A percentile compares a stretch with the other conserved stretches of the same genome.
Conservation (phyloP, 2,329 filamentous ascomycete species). For the Torrubiella hemipterigena region DNA sequence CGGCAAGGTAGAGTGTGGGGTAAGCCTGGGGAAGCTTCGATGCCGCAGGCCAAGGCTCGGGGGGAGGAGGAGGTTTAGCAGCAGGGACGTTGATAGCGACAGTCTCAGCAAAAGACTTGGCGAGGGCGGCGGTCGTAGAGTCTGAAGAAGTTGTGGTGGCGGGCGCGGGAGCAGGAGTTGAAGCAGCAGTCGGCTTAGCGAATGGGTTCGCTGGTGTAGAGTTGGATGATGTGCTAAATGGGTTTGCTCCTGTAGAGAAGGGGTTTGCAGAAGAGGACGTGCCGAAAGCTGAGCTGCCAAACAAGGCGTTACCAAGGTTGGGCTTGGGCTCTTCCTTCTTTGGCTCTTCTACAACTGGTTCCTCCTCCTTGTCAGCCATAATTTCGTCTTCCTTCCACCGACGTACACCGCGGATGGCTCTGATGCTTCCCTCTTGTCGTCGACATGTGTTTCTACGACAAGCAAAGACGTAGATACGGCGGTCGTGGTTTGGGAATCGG, state of each 20-base stretch:
- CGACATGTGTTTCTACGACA: conserved; percentile 71
- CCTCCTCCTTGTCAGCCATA: conserved; percentile 13
- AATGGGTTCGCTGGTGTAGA: conserved; percentile 20
- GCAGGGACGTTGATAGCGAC: conserved; percentile 56
- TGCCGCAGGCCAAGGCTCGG: conserved; percentile 65
- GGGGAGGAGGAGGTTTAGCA: conserved; percentile 22
- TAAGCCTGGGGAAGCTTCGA: conserved; percentile 58
- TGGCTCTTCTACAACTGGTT: conserved; percentile 18
- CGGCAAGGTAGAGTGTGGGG: conserved; percentile 64
- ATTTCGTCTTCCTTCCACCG: conserved; percentile 30
- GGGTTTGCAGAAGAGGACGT: conserved; percentile 37
- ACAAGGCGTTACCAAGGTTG: conserved; percentile 54
- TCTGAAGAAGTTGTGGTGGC: conserved; percentile 13
- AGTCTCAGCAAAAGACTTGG: conserved; percentile 58
- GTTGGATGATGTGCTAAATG: conserved; percentile 25
- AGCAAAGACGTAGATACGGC: conserved; percentile 75
- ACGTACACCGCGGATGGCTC: conserved; percentile 59
- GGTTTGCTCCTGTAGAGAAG: conserved; percentile 43
- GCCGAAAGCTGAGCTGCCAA: conserved; percentile 46
- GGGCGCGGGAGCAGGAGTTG: conserved; percentile 10
- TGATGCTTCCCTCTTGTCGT: conserved; percentile 70
- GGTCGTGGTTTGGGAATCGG: conserved; percentile 74
- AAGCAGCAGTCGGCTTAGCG: conserved; percentile 5
- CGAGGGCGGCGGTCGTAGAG: conserved; percentile 19
- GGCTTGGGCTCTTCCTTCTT: conserved; percentile 21